Base-by-base conservation (phyloP, 2,329 filamentous ascomycete species). In the Myriosclerotinia duriaeana region DNA sequence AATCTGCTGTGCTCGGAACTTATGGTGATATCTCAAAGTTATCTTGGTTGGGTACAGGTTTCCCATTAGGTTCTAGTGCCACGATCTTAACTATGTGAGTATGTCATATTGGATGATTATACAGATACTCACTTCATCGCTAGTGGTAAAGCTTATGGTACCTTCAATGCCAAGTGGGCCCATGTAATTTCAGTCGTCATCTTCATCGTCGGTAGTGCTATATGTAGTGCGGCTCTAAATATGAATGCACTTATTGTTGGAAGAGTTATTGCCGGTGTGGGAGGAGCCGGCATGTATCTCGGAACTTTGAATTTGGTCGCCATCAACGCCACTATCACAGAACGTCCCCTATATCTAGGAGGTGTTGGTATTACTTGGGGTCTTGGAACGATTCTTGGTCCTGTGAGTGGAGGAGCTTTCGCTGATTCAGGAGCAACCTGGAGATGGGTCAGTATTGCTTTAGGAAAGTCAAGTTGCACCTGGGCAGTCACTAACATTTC, bases 221-320 rank as follows among this genome's bases (percentile, higher is more conserved):
- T 77, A 22, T 77, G 75, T 56, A 74, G 71, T 22, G 66, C 71
- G 2, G 75, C 75, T 26, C 73, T 73, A 11, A 72, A 63, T n/a
- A 72, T 72, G 74, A 72, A 77, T 62, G 79, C 79, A 12, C 69
- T 84, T 8, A 84, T 84, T 67, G 71, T 80, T 26, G 81, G 81
- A 3, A 75, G 81, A 15, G 79, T 76, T 12, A 73, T 81, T 44
- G 75, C 76, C 42, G 81, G 80, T 40, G 68, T 77, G 7, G 79
- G 80, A 2, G 80, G 79, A 0, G 71, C 74, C 14, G 81, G 80
- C 6, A 77, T 81, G 69, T 81, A 80, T 60, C 76, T 74, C 0
- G 80, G 80, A 22, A 58, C 53, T 12, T 42, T 72, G 34, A 71
- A 61, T n/a, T 65, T 68, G 36, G 38, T 71, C n/a, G 38, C 65